Base-by-base conservation (phyloP, 805 yeast species). In the Dipodascopsis tothii region DNA sequence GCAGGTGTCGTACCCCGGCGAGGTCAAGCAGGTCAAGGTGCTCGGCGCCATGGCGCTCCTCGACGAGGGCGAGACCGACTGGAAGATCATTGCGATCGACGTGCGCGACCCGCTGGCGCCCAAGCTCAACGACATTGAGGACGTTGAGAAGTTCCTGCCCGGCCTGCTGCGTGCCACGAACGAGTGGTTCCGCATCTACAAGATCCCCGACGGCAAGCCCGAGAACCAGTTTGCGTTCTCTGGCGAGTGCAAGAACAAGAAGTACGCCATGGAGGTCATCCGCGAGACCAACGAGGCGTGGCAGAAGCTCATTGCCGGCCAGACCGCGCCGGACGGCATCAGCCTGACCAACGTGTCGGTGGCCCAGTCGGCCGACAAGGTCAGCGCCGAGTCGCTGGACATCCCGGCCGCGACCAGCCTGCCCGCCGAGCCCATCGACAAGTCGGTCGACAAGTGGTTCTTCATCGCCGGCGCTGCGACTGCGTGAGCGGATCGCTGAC, bases 181-280 rank as follows among this genome's bases (percentile, higher is more conserved):
- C 67, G 94, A 84, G 69, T 92, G 98, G 98, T 92, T 92, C 80
- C 83, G 94, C 66, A 87, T 88, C 68, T 92, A 92, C 80, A 92
- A 92, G 70, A 76, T 87, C 57, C 96, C 98, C 43, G 98, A 90
- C 66, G 98, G 97, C 51, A 92, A 92, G 75, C 95, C 95, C 59
- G 84, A 78, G 69, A 92, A 92, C 70, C 83, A 82, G 68, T 90
- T 92, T 66, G 97, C 96, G n/a, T 87, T 86, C 79, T 75, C 84
- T 49, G 98, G 96, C 54, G 86, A 84, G 65, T 85, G 86, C 73
- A 84, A 84, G 69, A 78, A 80, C 75, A 84, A 77, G 71, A 73
- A 77, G 60, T 87, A 88, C 62, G 94, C 98, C 47, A 73, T 84
- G 57, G 86, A 83, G 55, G 77, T 88, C 56, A 76, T 90, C 56